Evolutionary conservation across 192 early-diverging fungal species (phyloP).

Genomic region (Podila clonocystis): DNA sequence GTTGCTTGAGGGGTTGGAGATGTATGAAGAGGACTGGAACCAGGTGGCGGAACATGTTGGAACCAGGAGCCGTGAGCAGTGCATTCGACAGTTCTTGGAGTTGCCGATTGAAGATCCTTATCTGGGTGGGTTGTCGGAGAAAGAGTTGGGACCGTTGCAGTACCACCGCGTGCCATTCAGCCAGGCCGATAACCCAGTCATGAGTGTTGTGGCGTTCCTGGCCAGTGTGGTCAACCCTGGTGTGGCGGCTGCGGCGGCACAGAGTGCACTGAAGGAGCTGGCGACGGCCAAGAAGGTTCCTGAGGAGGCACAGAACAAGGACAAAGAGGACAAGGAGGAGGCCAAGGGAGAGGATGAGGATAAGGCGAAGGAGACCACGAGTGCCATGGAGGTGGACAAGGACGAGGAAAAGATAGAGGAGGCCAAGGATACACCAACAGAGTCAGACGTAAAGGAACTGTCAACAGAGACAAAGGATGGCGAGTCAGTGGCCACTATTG

Average conservation of each 20-base stretch:
- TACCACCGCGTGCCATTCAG: conserved; percentile 82
- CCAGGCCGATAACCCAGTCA: conserved; percentile 88
- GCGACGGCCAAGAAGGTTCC: conserved; percentile 48
- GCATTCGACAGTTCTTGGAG: conserved; percentile 88
- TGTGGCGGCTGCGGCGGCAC: conserved; percentile 88
- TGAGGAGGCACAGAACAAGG: conserved; percentile 17
- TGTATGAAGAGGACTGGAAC: conserved; percentile 95
- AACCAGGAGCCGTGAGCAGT: conserved; percentile 90
- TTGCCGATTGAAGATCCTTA: conserved; percentile 91
- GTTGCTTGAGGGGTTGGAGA: conserved; percentile 92
- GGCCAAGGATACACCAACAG: neutral
- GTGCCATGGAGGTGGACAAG: conserved; percentile 47
- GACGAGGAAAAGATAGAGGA: conserved; percentile 9
- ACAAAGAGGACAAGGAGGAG: conserved; percentile 13
- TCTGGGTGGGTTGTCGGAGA: conserved; percentile 53
- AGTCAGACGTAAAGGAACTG: neutral
- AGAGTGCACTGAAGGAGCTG: conserved; percentile 84
- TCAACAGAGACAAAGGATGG: conserved; percentile 14
- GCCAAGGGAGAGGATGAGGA: conserved; percentile 19
- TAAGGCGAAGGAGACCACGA: conserved; percentile 5
- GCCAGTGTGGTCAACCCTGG: conserved; percentile 87
- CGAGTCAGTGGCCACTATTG: conserved; percentile 13
- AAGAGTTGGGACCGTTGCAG: conserved; percentile 73
- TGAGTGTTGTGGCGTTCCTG: conserved; percentile 92
- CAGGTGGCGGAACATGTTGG: conserved; percentile 94